Evolutionary conservation across 805 yeast species (phyloP).

Genomic region (Saccharomycopsis capsularis): DNA sequence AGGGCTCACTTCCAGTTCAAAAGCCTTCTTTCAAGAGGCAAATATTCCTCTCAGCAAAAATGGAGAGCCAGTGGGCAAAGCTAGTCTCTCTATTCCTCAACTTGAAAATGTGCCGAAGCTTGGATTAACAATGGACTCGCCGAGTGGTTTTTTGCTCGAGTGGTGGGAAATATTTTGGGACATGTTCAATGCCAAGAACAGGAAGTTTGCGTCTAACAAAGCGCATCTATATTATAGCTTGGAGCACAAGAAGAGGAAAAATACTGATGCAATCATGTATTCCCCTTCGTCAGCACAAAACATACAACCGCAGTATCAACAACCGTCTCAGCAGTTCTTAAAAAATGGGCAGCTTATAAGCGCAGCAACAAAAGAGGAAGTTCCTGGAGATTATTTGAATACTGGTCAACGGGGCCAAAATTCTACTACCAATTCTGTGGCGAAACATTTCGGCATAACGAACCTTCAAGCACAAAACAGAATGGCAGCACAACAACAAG

Average conservation of each 20-base stretch:
- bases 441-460: too few species aligned
- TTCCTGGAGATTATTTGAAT: too few species aligned
- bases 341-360: constrained; percentile 1
- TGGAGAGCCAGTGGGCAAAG: constrained; percentile 29
- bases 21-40: constrained; percentile 68
- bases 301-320: constrained; percentile 27
- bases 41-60: constrained; percentile 45
- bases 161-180: constrained; percentile 99
- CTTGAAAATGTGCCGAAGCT: constrained; percentile 40
- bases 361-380: constrained; percentile 5
- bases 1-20: constrained; percentile 64
- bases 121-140: constrained; percentile 64
- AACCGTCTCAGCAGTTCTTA: constrained; percentile 19
- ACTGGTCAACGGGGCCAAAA: too few species aligned
- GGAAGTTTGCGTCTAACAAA: constrained; percentile 34
- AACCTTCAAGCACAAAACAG: too few species aligned
- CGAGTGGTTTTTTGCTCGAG: constrained; percentile 80
- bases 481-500: too few species aligned
- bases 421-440: too few species aligned
- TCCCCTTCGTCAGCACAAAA: background rate
- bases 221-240: constrained; percentile 32
- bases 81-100: constrained; percentile 18
- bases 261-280: background rate
- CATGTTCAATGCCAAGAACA: constrained; percentile 69
- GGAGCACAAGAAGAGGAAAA: constrained; percentile 21